phyloP scores from a whole-genome alignment of 2,329 filamentous ascomycete genomes.

The Ascochyta lentis region DNA sequence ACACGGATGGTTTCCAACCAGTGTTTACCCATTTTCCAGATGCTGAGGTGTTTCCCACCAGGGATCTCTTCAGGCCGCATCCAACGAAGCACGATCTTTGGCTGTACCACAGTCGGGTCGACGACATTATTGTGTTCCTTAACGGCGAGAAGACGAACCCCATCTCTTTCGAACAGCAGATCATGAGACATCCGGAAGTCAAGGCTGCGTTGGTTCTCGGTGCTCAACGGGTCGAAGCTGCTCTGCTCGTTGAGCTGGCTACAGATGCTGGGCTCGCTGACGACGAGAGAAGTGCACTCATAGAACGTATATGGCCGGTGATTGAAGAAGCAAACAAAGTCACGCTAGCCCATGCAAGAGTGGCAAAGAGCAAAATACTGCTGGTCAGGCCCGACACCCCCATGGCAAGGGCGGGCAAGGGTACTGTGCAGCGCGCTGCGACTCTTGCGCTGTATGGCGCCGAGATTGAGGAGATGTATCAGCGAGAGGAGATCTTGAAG shows the following conservation, averaged over 20 bases:
- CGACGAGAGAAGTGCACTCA: too few species aligned
- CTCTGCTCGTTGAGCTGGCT: slow-evolving; percentile 28
- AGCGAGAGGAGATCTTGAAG: background rate
- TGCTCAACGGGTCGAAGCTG: slow-evolving; percentile 13
- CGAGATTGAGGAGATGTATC: slow-evolving; percentile 32
- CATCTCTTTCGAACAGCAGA: slow-evolving; percentile 3
- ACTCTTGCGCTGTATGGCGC: slow-evolving; percentile 26
- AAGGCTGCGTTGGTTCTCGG: too few species aligned
- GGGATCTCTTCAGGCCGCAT: too few species aligned
- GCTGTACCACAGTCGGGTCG: slow-evolving; percentile 37
- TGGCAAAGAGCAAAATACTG: slow-evolving; percentile 1
- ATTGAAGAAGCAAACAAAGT: too few species aligned
- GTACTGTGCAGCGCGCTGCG: slow-evolving; percentile 29
- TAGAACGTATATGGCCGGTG: too few species aligned
- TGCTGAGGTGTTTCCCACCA: too few species aligned
- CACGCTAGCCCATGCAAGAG: background rate
- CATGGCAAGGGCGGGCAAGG: slow-evolving; percentile 31
- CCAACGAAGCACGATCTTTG: slow-evolving; percentile 9
- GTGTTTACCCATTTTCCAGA: too few species aligned
- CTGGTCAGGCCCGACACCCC: slow-evolving; percentile 16
- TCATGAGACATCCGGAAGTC: background rate
- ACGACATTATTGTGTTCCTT: slow-evolving; percentile 41
- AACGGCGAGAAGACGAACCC: slow-evolving; percentile 41
- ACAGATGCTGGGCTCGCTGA: too few species aligned
- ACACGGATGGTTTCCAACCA: background rate